Conservation (phyloP, 2,329 filamentous ascomycete species). For the Polychaeton citri region DNA sequence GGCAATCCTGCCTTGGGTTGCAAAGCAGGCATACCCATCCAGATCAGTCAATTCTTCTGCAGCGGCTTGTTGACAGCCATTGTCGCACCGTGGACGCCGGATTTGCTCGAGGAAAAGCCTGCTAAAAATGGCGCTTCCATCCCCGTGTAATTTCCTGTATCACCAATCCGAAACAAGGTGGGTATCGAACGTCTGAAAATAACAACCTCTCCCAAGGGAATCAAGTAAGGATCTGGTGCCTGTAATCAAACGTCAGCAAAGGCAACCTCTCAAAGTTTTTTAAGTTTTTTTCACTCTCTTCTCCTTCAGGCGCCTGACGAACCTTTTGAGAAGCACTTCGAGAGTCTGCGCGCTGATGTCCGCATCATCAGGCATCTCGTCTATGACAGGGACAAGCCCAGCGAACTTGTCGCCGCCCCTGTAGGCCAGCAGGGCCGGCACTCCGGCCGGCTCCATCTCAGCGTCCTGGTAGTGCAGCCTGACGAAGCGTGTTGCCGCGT, state of each 20-base stretch:
- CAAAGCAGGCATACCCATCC: no score
- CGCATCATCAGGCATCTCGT: conserved; percentile 60
- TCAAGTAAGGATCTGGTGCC: conserved; percentile 3
- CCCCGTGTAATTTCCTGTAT: no score
- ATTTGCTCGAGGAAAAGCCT: no score
- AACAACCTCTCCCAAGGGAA: neutral
- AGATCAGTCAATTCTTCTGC: no score
- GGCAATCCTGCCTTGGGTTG: no score
- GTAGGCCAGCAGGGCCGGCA: conserved; percentile 83
- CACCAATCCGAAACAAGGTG: neutral
- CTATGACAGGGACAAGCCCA: conserved; percentile 73
- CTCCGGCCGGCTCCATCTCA: conserved; percentile 79
- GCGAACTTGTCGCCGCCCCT: conserved; percentile 80
- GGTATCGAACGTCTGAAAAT: neutral
- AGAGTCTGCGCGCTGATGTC: conserved; percentile 39
- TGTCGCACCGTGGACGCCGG: no score
- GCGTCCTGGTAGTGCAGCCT: conserved; percentile 86
- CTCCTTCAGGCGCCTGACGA: conserved; percentile 15
- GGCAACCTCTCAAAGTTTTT: no score
- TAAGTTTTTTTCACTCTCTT: no score
- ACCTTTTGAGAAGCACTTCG: conserved; percentile 45
- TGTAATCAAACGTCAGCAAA: conserved; percentile 1
- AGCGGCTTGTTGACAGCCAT: no score
- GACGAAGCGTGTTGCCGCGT: conserved; percentile 69
- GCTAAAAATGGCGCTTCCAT: no score